A percentile compares a stretch with the other conserved stretches of the same genome.
phyloP scores from a whole-genome alignment of 75 land plant genomes.

The Pinus albicaulis region DNA sequence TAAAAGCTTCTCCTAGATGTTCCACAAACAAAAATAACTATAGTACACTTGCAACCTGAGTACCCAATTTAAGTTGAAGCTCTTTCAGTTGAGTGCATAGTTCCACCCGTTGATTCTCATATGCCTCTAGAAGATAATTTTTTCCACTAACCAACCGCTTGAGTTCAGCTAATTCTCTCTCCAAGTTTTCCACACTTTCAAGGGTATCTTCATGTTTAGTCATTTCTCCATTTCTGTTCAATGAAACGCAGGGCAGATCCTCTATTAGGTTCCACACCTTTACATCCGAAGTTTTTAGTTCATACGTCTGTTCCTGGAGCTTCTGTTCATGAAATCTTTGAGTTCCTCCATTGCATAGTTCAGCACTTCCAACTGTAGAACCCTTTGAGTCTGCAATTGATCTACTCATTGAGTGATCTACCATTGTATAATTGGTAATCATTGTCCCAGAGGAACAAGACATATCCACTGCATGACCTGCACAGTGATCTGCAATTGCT shows the following conservation, averaged over 20 bases:
- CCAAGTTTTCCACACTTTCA: slow-evolving; percentile 44
- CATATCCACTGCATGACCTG: slow-evolving; percentile 7
- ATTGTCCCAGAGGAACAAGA: background rate
- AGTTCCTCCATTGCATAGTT: background rate
- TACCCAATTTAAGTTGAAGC: slow-evolving; percentile 55
- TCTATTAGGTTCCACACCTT: slow-evolving; percentile 16
- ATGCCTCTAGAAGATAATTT: slow-evolving; percentile 54
- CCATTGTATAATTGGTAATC: background rate
- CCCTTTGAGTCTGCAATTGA: background rate
- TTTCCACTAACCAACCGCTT: slow-evolving; percentile 61
- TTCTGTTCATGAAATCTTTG: slow-evolving; percentile 9
- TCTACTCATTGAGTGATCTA: background rate
- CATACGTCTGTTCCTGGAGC: slow-evolving; percentile 7
- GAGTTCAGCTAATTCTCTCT: slow-evolving; percentile 47
- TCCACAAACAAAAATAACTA: slow-evolving; percentile 10
- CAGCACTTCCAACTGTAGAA: background rate
- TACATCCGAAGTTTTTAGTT: slow-evolving; percentile 5
- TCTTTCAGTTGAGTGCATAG: slow-evolving; percentile 48
- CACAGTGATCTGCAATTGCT: slow-evolving; percentile 68
- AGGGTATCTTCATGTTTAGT: slow-evolving; percentile 12
- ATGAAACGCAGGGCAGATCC: slow-evolving; percentile 8
- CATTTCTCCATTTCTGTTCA: slow-evolving; percentile 17
- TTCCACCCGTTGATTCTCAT: slow-evolving; percentile 61
- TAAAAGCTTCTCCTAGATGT: too few relatives aligned
- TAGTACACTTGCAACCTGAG: slow-evolving; percentile 49